Base-by-base conservation (phyloP, 371 early-diverging fungal species). In the Rhizopus sp. region DNA sequence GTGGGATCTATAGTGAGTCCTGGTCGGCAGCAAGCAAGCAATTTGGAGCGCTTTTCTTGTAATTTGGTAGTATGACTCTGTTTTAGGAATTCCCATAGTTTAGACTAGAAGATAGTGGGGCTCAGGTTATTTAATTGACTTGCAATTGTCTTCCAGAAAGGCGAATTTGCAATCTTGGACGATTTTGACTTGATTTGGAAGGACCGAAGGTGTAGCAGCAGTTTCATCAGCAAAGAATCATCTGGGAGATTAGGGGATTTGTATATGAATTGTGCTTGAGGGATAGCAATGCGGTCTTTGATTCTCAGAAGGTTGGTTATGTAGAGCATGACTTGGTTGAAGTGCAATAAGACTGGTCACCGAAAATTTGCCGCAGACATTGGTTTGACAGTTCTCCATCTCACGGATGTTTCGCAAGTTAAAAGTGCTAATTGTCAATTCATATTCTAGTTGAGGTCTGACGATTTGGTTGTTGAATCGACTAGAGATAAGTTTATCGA, bases 401-500 rank as follows among this genome's bases (percentile, higher is more conserved):
- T 50, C 23, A 3, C 40, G 4, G 35, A 44, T 7, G 12, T 37
- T 23, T 23, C 13, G 39, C 13, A 38, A n/a, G 15, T 32, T 42
- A 23, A 59, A 30, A 13, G 44, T 39, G 15, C 41, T 50, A 41
- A 59, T 59, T 23, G 57, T 57, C n/a, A 62, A 48, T 30, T 47
- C 63, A 30, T 62, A 62, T 40, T 57, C 63, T 9, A 62, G 17
- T 31, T 62, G 37, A 0, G 63, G 45, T 6, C 63, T 52, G 45
- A 56, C 53, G 29, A 62, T 48, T 29, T 53, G 55, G 13, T 44
- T 13, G 46, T 50, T 50, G 9, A 56, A 29, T n/a, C 50, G 49
- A 16, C 42, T n/a, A 10, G 31, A 15, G 13, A 62, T 15, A 4
- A 56, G 51, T 29, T 29, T 4, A 29, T 30, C 30, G 13, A 47